Evolutionary conservation across 352 stramenopile species (phyloP).

Genomic region (Pythium pyrilobum): DNA sequence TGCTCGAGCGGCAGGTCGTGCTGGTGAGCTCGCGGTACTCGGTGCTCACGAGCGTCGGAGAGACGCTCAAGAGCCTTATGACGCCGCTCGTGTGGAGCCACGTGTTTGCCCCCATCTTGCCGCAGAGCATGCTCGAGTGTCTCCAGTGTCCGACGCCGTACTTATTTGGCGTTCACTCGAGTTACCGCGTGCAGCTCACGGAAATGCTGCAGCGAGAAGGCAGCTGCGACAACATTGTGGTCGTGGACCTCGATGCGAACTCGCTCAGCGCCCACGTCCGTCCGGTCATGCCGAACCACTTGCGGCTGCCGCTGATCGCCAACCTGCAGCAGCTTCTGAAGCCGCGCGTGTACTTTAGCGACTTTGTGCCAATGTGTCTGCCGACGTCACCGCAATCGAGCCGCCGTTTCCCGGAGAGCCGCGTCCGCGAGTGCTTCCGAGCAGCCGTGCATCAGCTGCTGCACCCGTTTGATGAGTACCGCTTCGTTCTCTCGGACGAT

Average conservation of each 20-base stretch:
- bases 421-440: slow-evolving; percentile 57
- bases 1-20: slow-evolving; percentile 75
- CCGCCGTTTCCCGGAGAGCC: slow-evolving; percentile 44
- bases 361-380: slow-evolving; percentile 65
- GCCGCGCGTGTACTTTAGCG: slow-evolving; percentile 70
- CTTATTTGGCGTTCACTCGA: slow-evolving; percentile 80
- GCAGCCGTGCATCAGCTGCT: slow-evolving; percentile 45
- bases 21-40: slow-evolving; percentile 77
- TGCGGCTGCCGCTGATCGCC: slow-evolving; percentile 37
- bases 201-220: slow-evolving; percentile 74
- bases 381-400: slow-evolving; percentile 20
- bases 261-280: slow-evolving; percentile 39
- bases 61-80: slow-evolving; percentile 77
- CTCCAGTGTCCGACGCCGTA: slow-evolving; percentile 83
- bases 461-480: slow-evolving; percentile 63
- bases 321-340: slow-evolving; percentile 62
- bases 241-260: slow-evolving; percentile 68
- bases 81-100: slow-evolving; percentile 80
- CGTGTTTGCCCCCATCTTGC: slow-evolving; percentile 79
- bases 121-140: slow-evolving; percentile 75
- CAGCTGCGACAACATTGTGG: slow-evolving; percentile 64
- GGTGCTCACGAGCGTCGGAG: slow-evolving; percentile 69
- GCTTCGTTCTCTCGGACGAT: slow-evolving; percentile 82
- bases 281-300: slow-evolving; percentile 37
- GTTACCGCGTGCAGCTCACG: slow-evolving; percentile 53